Evolutionary conservation across 306 rosid genomes (phyloP).

Genomic region (Boehmeria nivea): DNA sequence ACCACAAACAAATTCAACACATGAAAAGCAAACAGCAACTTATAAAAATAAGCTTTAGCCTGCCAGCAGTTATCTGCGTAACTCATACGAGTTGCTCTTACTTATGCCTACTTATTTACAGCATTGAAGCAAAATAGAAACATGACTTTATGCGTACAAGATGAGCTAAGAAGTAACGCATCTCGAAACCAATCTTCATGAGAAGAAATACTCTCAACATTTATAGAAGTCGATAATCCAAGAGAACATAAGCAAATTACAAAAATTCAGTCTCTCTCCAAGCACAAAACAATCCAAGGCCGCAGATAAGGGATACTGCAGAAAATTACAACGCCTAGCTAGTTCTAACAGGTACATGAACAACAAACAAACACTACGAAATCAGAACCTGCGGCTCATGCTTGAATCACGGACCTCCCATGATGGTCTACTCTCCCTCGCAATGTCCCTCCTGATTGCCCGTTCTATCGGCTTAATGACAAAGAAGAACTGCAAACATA

Average conservation of each 20-base stretch:
- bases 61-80: no score
- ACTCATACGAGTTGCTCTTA: no score
- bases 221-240: not conserved
- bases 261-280: constrained; percentile 22
- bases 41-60: no score
- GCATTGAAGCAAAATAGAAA: no score
- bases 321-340: constrained; percentile 17
- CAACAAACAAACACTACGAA: not conserved
- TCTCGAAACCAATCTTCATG: not conserved
- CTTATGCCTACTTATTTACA: no score
- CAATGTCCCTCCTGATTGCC: constrained; percentile 54
- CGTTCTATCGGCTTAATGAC: constrained; percentile 61
- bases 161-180: no score
- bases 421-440: constrained; percentile 52
- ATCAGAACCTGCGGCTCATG: constrained; percentile 30
- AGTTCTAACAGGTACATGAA: constrained; percentile 3
- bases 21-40: no score
- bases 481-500: constrained; percentile 48
- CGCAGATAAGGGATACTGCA: constrained; percentile 20
- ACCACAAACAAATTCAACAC: no score
- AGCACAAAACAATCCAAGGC: constrained; percentile 13
- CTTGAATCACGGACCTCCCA: constrained; percentile 65
- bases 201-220: not conserved
- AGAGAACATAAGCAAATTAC: not conserved
- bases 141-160: no score